phyloP scores from a whole-genome alignment of 2,329 filamentous ascomycete species.

The Penicillium rolfsii region DNA sequence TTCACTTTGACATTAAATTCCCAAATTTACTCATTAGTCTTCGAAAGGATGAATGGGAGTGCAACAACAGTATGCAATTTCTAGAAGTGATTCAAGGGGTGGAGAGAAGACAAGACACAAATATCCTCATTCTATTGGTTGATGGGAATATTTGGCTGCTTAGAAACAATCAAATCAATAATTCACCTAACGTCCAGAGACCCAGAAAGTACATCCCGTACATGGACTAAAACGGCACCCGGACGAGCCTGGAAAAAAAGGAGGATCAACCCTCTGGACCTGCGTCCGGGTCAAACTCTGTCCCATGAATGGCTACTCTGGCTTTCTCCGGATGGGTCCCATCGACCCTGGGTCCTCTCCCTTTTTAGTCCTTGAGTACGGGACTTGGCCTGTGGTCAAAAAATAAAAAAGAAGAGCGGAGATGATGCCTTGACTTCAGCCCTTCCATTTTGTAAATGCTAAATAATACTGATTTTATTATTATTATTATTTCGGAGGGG shows the following conservation, averaged over 20 bases:
- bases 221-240: slow-evolving; percentile 38
- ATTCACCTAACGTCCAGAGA: too few relatives aligned
- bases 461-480: slow-evolving; percentile 7
- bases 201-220: neutral
- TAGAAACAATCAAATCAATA: slow-evolving; percentile 15
- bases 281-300: slow-evolving; percentile 46
- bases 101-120: neutral
- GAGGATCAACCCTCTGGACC: slow-evolving; percentile 46
- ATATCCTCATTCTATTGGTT: neutral
- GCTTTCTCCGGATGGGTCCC: slow-evolving; percentile 38
- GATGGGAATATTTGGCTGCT: neutral
- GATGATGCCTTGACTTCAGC: slow-evolving; percentile 45
- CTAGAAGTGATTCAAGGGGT: neutral
- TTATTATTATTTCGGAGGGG: slow-evolving; percentile 34
- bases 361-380: slow-evolving; percentile 6
- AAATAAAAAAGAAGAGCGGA: slow-evolving; percentile 13
- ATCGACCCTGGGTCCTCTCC: slow-evolving; percentile 35
- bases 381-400: slow-evolving; percentile 32
- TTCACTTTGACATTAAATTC: slow-evolving; percentile 7
- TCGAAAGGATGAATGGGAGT: neutral
- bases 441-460: slow-evolving; percentile 32
- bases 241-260: slow-evolving; percentile 39
- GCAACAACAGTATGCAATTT: neutral
- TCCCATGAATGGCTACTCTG: slow-evolving; percentile 32
- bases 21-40: slow-evolving; percentile 1